Base-by-base conservation (phyloP, 2,329 filamentous ascomycete genomes). In the Pseudocercospora musae region DNA sequence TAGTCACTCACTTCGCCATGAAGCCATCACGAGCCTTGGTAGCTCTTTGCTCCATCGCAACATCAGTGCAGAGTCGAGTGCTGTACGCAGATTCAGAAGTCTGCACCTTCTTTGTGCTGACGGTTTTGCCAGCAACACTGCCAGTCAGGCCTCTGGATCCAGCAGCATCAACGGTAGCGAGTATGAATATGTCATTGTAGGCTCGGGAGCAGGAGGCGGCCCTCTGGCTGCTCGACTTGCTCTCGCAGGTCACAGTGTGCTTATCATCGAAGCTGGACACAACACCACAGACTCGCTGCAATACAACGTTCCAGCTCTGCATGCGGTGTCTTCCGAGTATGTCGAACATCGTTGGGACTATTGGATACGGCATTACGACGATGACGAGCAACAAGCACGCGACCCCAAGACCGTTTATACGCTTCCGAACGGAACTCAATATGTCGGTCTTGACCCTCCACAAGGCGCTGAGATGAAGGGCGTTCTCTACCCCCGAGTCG, bases 101-200 rank as follows among this genome's bases (percentile, higher is more conserved):
- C n/a, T n/a, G n/a, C n/a, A n/a, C n/a, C n/a, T 11, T 20, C 9
- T n/a, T n/a, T 11, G 9, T 31, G 49, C 49, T 31, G n/a, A 31
- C 9, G 3, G 23, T 7, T 7, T 25, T 8, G 15, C 3, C 7
- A 52, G 49, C 49, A 52, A 25, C 21, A 52, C 49, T 23, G 21
- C 49, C 18, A n/a, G 49, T 15, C 27, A 25, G 23, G 23, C 21
- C n/a, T 52, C 33, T 49, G 57, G 42, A 23, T 52, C 23, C 37
- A n/a, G 37, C 18, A 37, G n/a, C 25, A 50, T 49, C 48, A 59
- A 40, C 9, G 33, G 25, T 48, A 59, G 57, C 57, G 46, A 59
- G 33, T 88, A 88, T 69, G 86, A 88, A 63, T 88, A 86, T 74
- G 78, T 88, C 27, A 80, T 88, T 9, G 84, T 88, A 40, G 85